These are phyloP conservation scores for Sicyos edulis DNA, from an alignment of 306 rosid genomes.

Conservation along the genomic window DNA sequence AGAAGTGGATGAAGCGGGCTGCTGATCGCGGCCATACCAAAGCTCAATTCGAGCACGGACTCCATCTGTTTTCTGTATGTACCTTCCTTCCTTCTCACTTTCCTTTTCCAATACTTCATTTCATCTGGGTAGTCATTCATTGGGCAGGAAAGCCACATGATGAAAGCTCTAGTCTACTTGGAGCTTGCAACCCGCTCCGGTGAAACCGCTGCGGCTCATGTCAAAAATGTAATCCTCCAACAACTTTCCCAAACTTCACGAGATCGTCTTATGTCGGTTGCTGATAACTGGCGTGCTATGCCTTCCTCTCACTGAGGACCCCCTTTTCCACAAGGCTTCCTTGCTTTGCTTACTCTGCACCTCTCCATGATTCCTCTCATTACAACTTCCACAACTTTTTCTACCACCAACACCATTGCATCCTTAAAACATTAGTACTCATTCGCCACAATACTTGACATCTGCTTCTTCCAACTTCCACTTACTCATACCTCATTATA, in stretches of 20 bases:
- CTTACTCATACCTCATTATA: not conserved
- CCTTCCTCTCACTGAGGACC: conserved; percentile 41
- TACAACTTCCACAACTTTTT: too few relatives aligned
- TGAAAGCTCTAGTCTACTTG: conserved; percentile 79
- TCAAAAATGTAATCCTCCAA: conserved; percentile 57
- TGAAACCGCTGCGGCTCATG: conserved; percentile 59
- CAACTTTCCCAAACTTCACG: conserved; percentile 53
- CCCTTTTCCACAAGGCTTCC: too few relatives aligned
- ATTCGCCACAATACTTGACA: not conserved
- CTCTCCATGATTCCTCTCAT: too few relatives aligned
- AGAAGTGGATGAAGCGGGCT: conserved; percentile 91
- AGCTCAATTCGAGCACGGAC: conserved; percentile 88
- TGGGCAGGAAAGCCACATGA: conserved; percentile 68
- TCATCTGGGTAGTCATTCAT: too few relatives aligned
- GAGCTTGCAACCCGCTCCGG: conserved; percentile 80
- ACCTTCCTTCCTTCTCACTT: too few relatives aligned
- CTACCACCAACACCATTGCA: not conserved
- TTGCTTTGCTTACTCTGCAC: too few relatives aligned
- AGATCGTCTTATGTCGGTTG: conserved; percentile 47
- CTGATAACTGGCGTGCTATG: conserved; percentile 63
- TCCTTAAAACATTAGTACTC: not conserved
- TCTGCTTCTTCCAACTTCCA: too few relatives aligned
- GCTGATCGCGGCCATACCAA: conserved; percentile 76
- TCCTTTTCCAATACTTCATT: too few relatives aligned
- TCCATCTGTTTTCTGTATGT: conserved; percentile 69